Evolutionary conservation across 2,329 filamentous ascomycete species (phyloP).

Genomic region (Coniochaeta pulveracea): DNA sequence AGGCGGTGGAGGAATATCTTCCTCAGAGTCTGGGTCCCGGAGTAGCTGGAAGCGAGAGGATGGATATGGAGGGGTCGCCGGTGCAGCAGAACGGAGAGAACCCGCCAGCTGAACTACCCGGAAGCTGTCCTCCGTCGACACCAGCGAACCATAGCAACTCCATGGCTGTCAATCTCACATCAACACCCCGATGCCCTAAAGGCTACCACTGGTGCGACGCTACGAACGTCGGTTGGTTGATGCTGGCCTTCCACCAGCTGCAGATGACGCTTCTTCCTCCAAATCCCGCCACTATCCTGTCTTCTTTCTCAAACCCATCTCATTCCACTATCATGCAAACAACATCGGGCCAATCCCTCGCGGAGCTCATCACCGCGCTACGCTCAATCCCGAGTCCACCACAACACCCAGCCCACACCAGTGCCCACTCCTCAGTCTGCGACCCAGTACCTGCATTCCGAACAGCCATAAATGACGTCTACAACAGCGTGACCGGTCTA

Average conservation of each 20-base stretch:
- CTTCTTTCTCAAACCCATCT: slow-evolving; percentile 13
- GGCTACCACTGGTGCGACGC: slow-evolving; percentile 39
- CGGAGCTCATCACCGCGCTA: slow-evolving; percentile 31
- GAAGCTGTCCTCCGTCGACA: neutral
- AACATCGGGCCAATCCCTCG: slow-evolving; percentile 26
- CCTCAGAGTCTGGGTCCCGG: slow-evolving; percentile 8
- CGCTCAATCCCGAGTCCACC: slow-evolving; percentile 31
- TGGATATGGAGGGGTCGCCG: neutral
- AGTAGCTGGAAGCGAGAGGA: neutral
- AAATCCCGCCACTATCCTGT: slow-evolving; percentile 27
- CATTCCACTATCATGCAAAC: slow-evolving; percentile 11
- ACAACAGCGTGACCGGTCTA: slow-evolving; percentile 36
- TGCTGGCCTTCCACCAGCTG: slow-evolving; percentile 38
- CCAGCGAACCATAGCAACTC: neutral
- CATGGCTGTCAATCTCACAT: slow-evolving; percentile 12
- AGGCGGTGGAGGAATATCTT: slow-evolving; percentile 33
- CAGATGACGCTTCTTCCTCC: too few species aligned
- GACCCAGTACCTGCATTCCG: slow-evolving; percentile 37
- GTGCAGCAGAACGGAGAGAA: too few species aligned
- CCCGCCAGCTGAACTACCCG: neutral
- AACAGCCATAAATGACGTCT: slow-evolving; percentile 35
- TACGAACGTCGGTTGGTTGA: slow-evolving; percentile 40
- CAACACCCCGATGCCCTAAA: slow-evolving; percentile 33
- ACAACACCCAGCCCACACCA: slow-evolving; percentile 15
- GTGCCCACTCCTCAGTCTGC: slow-evolving; percentile 22